A percentile compares a stretch with the other conserved stretches of the same genome.
Evolutionary conservation across 139 green algal genomes (phyloP).

Genomic region (Tetraselmis striata): DNA sequence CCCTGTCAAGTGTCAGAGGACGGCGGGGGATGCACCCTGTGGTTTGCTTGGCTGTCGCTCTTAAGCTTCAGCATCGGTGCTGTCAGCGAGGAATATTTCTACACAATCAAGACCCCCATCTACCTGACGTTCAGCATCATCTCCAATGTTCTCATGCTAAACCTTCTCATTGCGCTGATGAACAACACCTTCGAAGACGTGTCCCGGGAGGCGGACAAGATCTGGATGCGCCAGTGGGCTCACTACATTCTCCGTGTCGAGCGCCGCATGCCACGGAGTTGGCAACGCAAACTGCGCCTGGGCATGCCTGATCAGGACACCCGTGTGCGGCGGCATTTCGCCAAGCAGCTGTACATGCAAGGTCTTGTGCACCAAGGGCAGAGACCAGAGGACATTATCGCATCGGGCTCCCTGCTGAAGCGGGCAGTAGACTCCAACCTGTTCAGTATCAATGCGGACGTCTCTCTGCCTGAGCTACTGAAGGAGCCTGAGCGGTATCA

Average conservation of each 20-base stretch:
- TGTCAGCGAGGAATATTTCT: neutral
- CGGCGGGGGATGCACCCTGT: neutral
- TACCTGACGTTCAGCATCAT: neutral
- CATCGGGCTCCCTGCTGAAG: neutral
- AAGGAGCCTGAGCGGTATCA: neutral
- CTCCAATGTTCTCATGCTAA: neutral
- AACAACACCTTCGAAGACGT: neutral
- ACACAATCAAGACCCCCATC: neutral
- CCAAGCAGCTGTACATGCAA: neutral
- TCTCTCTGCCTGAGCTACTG: neutral
- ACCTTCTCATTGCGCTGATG: neutral
- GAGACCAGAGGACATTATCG: neutral
- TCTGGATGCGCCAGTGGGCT: neutral
- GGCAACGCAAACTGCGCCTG: neutral
- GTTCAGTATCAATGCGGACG: neutral
- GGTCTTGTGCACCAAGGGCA: neutral
- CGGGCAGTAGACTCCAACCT: neutral
- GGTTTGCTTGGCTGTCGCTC: neutral
- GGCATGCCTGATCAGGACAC: neutral
- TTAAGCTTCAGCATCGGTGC: neutral
- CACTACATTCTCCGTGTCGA: neutral
- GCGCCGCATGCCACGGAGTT: neutral
- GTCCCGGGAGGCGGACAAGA: neutral
- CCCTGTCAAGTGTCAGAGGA: neutral
- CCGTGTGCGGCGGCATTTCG: neutral